A percentile compares a stretch with the other conserved stretches of the same genome.
Evolutionary conservation across 2,329 filamentous ascomycete species (phyloP).

Genomic region (Stylonectria norvegica): DNA sequence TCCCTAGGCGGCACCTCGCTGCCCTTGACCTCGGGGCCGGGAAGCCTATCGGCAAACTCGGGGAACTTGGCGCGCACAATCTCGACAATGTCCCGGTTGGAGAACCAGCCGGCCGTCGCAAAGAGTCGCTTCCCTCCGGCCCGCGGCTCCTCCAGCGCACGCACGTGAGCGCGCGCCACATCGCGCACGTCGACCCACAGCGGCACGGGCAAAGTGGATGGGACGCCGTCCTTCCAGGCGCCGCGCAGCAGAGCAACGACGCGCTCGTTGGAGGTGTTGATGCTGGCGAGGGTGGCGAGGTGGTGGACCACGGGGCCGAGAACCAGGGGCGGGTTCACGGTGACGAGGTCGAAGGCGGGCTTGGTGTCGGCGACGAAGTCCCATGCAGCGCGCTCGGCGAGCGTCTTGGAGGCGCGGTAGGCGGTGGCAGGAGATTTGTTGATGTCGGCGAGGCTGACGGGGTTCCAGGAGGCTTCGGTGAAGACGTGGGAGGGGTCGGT

Average conservation of each 20-base stretch:
- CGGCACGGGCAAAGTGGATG: conserved; percentile 38
- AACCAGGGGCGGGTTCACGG: conserved; percentile 54
- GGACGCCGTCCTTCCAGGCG: conserved; percentile 44
- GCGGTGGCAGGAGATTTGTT: conserved; percentile 37
- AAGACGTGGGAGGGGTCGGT: conserved; percentile 40
- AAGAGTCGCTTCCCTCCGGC: conserved; percentile 52
- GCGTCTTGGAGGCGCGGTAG: conserved; percentile 54
- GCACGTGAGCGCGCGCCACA: conserved; percentile 50
- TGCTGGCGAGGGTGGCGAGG: conserved; percentile 41
- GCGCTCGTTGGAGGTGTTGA: conserved; percentile 55
- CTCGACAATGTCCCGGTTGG: conserved; percentile 43
- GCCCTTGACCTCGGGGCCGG: conserved; percentile 41
- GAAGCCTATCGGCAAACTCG: conserved; percentile 46
- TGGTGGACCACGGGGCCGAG: conserved; percentile 51
- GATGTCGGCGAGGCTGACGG: conserved; percentile 45
- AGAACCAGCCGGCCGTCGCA: conserved; percentile 45
- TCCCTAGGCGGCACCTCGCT: conserved; percentile 40
- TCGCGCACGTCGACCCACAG: conserved; percentile 58
- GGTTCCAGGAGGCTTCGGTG: conserved; percentile 52
- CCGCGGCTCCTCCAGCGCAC: conserved; percentile 46
- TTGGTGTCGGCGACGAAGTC: conserved; percentile 44
- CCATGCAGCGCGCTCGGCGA: conserved; percentile 53
- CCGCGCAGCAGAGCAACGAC: conserved; percentile 50
- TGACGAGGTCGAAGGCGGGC: conserved; percentile 49
- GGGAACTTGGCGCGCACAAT: conserved; percentile 48